These are phyloP conservation scores for Beauveria varroae DNA, from an alignment of 2,329 filamentous ascomycete species.

Conservation along the genomic window DNA sequence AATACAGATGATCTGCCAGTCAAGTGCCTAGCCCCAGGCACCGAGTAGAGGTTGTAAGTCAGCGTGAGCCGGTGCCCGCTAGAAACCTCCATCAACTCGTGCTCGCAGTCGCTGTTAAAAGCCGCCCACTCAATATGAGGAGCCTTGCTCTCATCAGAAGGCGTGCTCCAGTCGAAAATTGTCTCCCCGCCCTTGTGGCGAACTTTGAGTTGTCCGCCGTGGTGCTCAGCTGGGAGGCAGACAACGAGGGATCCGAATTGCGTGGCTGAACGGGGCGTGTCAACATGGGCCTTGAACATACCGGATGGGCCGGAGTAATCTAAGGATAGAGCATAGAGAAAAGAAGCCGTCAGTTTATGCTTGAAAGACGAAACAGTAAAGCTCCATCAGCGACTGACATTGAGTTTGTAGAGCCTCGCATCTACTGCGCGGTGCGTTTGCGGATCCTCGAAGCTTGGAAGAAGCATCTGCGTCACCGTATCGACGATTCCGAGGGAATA, in stretches of 20 bases:
- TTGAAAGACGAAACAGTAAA: background rate
- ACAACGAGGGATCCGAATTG: conserved; percentile 50
- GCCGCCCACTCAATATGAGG: conserved; percentile 35
- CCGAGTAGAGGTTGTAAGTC: conserved; percentile 50
- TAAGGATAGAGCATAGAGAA: conserved; percentile 15
- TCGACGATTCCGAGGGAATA: conserved; percentile 45
- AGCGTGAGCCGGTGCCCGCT: conserved; percentile 47
- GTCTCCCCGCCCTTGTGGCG: conserved; percentile 29
- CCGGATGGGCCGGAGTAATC: conserved; percentile 43
- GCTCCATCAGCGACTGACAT: conserved; percentile 27
- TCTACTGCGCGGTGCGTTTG: conserved; percentile 29
- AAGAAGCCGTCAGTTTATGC: background rate
- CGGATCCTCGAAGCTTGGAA: conserved; percentile 20
- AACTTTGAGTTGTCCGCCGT: conserved; percentile 36
- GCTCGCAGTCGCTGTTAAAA: conserved; percentile 46
- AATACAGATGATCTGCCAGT: conserved; percentile 1
- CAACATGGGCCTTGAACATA: conserved; percentile 43
- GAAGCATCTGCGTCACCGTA: conserved; percentile 36
- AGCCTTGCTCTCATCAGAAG: conserved; percentile 13
- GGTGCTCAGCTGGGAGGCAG: conserved; percentile 32
- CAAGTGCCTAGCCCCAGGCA: conserved; percentile 17
- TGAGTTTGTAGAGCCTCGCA: conserved; percentile 51
- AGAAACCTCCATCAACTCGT: conserved; percentile 42
- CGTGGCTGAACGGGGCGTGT: conserved; percentile 39
- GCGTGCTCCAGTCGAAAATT: conserved; percentile 33